Evolutionary conservation across 768 basidiomycete genomes (phyloP).

Genomic region (Xerocomus potaroensis): DNA sequence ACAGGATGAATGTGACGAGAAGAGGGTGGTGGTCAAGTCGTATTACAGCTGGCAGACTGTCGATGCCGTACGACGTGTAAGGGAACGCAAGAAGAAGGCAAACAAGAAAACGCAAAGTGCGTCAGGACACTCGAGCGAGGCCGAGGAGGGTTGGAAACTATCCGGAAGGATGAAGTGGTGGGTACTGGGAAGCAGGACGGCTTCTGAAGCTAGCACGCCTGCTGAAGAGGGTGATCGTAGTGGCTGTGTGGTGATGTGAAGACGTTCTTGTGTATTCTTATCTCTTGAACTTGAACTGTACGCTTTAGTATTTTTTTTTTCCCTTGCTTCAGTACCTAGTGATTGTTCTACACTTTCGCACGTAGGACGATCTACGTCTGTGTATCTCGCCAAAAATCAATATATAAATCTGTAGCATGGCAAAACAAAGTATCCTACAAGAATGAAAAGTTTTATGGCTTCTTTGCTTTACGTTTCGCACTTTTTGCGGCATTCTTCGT

Average conservation of each 20-base stretch:
- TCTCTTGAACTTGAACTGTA: slow-evolving; percentile 25
- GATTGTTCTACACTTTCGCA: slow-evolving; percentile 13
- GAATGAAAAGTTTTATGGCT: slow-evolving; percentile 5
- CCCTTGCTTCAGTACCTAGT: slow-evolving; percentile 11
- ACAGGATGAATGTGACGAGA: slow-evolving; percentile 78
- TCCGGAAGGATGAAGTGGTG: slow-evolving; percentile 29
- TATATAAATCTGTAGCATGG: slow-evolving; percentile 6
- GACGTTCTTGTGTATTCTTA: slow-evolving; percentile 19
- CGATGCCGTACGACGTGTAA: slow-evolving; percentile 62
- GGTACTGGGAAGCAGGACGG: slow-evolving; percentile 44
- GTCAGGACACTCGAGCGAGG: slow-evolving; percentile 29
- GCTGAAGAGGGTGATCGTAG: slow-evolving; percentile 46
- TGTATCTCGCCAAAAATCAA: slow-evolving; percentile 14
- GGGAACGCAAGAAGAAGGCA: slow-evolving; percentile 59
- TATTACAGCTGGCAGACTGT: slow-evolving; percentile 87
- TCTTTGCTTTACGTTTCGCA: slow-evolving; percentile 33
- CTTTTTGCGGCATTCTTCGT: slow-evolving; percentile 31
- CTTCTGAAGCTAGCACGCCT: slow-evolving; percentile 50
- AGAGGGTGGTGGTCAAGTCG: slow-evolving; percentile 71
- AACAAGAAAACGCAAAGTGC: slow-evolving; percentile 41
- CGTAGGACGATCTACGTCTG: slow-evolving; percentile 11
- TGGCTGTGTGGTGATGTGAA: slow-evolving; percentile 66
- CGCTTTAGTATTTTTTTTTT: slow-evolving; percentile 21
- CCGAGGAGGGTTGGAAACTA: slow-evolving; percentile 24
- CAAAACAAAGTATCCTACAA: slow-evolving; percentile 9